These are phyloP conservation scores for Microthlaspi erraticum DNA, from an alignment of 345 rosid genomes.

Conservation along the genomic window DNA sequence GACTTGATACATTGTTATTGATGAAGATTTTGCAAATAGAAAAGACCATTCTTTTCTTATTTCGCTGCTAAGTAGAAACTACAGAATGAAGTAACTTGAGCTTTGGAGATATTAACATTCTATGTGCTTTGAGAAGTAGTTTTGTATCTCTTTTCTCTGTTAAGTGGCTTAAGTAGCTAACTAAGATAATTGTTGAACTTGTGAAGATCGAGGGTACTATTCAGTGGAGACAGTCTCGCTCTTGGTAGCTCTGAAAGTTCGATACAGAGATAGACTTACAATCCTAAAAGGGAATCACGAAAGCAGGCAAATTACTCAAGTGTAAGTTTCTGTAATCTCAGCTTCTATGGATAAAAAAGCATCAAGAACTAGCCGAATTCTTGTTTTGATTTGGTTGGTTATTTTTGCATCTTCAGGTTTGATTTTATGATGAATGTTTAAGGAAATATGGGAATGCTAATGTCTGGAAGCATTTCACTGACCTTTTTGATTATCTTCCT, in stretches of 20 bases:
- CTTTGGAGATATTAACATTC: background rate
- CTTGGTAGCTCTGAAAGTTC: constrained; percentile 91
- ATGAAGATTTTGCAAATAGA: constrained; percentile 1
- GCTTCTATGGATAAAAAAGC: background rate
- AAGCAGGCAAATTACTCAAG: constrained; percentile 98
- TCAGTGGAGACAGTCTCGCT: constrained; percentile 94
- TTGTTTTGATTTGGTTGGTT: constrained; percentile 16
- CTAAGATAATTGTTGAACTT: background rate
- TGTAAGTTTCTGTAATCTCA: constrained; percentile 52
- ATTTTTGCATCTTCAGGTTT: constrained; percentile 59
- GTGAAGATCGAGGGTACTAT: constrained; percentile 96
- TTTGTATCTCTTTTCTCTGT: background rate
- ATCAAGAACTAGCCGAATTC: background rate
- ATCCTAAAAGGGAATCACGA: constrained; percentile 94
- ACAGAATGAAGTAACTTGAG: background rate
- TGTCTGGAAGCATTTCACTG: constrained; percentile 94
- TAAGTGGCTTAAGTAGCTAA: background rate
- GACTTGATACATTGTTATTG: constrained; percentile 9
- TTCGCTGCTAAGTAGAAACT: background rate
- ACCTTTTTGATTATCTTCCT: constrained; percentile 89
- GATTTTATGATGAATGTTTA: constrained; percentile 94
- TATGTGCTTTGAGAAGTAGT: constrained; percentile 9
- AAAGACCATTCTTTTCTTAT: background rate
- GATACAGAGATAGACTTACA: constrained; percentile 93
- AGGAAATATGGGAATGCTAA: constrained; percentile 97